Evolutionary conservation across 371 early-diverging fungal species (phyloP).

Genomic region (Saksenaea oblongispora): DNA sequence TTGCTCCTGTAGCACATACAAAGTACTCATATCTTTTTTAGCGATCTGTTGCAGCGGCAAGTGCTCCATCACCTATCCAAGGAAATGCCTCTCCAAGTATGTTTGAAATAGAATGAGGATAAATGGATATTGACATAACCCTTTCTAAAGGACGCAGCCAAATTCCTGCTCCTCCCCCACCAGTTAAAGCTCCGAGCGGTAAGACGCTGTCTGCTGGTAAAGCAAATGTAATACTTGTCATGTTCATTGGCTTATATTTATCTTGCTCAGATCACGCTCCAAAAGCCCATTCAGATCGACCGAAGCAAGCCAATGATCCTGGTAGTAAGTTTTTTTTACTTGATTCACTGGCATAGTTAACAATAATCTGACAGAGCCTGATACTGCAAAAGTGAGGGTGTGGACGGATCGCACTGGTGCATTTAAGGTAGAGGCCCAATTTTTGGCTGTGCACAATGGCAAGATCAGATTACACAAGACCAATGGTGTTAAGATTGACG

Average conservation of each 20-base stretch:
- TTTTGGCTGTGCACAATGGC: constrained; percentile 71
- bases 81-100: constrained; percentile 9
- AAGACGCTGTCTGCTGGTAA: constrained; percentile 17
- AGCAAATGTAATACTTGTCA: not conserved
- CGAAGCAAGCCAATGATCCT: constrained; percentile 30
- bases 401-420: constrained; percentile 94
- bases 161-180: constrained; percentile 28
- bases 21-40: not conserved
- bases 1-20: not conserved
- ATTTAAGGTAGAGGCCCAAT: constrained; percentile 92
- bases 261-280: not conserved
- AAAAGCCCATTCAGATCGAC: constrained; percentile 14
- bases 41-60: constrained; percentile 14
- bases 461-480: constrained; percentile 90
- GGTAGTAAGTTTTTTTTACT: constrained; percentile 11
- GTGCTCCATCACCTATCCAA: constrained; percentile 22
- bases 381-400: constrained; percentile 68
- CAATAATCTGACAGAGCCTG: constrained; percentile 35
- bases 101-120: not conserved
- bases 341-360: not conserved
- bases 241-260: not conserved
- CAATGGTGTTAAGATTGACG: constrained; percentile 93
- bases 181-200: constrained; percentile 15
- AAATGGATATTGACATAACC: constrained; percentile 15
- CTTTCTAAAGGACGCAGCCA: constrained; percentile 27